These are phyloP conservation scores for Ustilago crameri DNA, from an alignment of 1,284 basidiomycete species.

Conservation along the genomic window DNA sequence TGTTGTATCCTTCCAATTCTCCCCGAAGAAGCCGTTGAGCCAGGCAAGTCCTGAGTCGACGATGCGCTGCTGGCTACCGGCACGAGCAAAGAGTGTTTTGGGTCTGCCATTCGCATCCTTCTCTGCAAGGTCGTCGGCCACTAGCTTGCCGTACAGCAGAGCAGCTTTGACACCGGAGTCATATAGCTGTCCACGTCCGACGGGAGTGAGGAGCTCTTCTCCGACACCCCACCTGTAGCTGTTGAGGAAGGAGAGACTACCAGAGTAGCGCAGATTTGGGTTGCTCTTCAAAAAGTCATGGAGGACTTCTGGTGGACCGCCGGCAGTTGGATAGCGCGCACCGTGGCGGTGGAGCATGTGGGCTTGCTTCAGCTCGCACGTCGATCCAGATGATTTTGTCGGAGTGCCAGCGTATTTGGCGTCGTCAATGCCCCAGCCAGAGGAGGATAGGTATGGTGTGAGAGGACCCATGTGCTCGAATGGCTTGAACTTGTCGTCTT, in stretches of 20 bases:
- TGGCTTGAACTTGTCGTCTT: conserved; percentile 49
- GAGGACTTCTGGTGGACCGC: conserved; percentile 34
- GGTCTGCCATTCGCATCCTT: conserved; percentile 15
- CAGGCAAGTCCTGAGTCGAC: conserved; percentile 62
- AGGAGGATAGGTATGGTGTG: conserved; percentile 61
- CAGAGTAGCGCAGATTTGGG: conserved; percentile 38
- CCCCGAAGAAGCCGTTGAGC: conserved; percentile 54
- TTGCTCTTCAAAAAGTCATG: conserved; percentile 33
- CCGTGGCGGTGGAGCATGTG: conserved; percentile 66
- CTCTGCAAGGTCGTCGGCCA: conserved; percentile 28
- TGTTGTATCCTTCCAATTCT: conserved; percentile 40
- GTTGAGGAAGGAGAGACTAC: conserved; percentile 58
- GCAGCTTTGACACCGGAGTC: conserved; percentile 55
- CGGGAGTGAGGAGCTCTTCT: conserved; percentile 61
- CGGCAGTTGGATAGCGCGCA: conserved; percentile 59
- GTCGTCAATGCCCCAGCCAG: conserved; percentile 60
- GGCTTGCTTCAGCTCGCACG: conserved; percentile 58
- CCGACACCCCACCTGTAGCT: conserved; percentile 59
- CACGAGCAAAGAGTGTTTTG: conserved; percentile 58
- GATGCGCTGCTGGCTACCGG: conserved; percentile 65
- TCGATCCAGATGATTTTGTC: conserved; percentile 5
- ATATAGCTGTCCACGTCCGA: conserved; percentile 62
- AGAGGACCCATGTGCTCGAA: conserved; percentile 67
- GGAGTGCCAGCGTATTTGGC: conserved; percentile 55
- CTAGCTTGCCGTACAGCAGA: conserved; percentile 51